Conservation (phyloP, 2,329 filamentous ascomycete species). For the Talaromyces funiculosus region DNA sequence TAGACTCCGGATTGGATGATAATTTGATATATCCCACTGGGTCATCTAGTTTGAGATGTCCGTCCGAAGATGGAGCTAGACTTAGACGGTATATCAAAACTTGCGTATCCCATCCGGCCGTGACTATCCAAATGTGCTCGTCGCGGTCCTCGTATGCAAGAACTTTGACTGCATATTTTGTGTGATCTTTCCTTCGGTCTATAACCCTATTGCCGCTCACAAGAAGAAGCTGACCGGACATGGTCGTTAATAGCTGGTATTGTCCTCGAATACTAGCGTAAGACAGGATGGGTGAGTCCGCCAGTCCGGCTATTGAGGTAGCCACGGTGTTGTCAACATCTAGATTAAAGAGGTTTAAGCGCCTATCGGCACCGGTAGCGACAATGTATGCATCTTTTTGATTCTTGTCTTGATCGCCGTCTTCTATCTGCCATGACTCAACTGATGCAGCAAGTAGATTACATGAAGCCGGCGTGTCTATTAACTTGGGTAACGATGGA, state of each 20-base stretch:
- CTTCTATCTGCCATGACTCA: constrained; percentile 28
- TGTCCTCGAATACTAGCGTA: constrained; percentile 38
- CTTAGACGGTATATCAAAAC: constrained; percentile 46
- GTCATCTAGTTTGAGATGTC: constrained; percentile 20
- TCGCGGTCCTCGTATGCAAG: constrained; percentile 31
- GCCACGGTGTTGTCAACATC: constrained; percentile 17
- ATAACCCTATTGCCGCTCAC: constrained; percentile 41
- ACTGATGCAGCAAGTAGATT: constrained; percentile 51
- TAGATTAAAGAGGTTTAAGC: constrained; percentile 42
- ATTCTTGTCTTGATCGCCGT: constrained; percentile 12
- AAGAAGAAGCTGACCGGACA: constrained; percentile 54
- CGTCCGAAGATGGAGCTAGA: neutral
- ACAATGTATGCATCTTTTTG: constrained; percentile 29
- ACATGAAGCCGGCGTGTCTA: constrained; percentile 44
- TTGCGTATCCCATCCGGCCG: constrained; percentile 57
- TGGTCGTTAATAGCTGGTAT: constrained; percentile 50
- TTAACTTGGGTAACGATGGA: constrained; percentile 38
- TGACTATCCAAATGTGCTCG: constrained; percentile 43
- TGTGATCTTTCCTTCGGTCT: constrained; percentile 51
- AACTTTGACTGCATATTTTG: constrained; percentile 55
- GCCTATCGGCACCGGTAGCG: constrained; percentile 43
- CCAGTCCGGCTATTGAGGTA: constrained; percentile 25
- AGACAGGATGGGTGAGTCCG: constrained; percentile 48
- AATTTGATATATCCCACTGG: constrained; percentile 25
- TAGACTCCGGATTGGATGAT: constrained; percentile 53